Evolutionary conservation across 139 green algal species (phyloP), one percentile per base, ranked within the genome.

Genomic region (Volvox africanus): DNA sequence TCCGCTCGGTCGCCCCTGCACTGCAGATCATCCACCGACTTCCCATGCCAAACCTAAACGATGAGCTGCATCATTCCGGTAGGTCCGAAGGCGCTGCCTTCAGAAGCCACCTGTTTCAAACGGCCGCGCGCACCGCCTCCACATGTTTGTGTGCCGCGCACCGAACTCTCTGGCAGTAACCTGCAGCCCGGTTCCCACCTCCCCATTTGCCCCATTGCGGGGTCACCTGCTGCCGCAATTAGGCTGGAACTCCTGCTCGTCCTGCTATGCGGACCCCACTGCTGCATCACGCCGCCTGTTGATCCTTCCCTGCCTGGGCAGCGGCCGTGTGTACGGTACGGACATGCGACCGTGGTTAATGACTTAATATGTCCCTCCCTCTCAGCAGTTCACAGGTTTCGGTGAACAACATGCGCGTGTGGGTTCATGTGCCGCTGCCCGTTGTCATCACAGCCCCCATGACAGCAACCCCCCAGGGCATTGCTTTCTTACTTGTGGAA

Each of bases 21-120:
- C 18, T 91, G 76, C 94, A 97, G 95, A 93, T 98, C 2, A 97
- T 98, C 75, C 93, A 97, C 82, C 89, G 96, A 26, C 81, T 96
- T 61, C 91, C 88, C 36, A 95, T 98, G 93, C 94, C 95, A 0
- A 77, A 96, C 83, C 87, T 92, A 11, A 96, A 95, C 0, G 97
- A 98, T 80, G 97, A 98, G 95, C 92, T 98, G 82, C 97, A 98
- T 87, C 97, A 98, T 92, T 94, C 86, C 37, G 96, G 96, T 94
- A 76, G 80, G 92, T 28, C 11, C 44, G 28, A 32, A 28, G 65
- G 65, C 65, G 65, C 65, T 69, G 62, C 65, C 44, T 55, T 55
- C 44, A 9, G 5, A 55, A 55, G 9, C 44, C 5, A 55, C 5
- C 44, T 14, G 44, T 55, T 55, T 55, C 44, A 55, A 55, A 55